Evolutionary conservation across 139 green algal species (phyloP).

Genomic region (Chlorella sp.): DNA sequence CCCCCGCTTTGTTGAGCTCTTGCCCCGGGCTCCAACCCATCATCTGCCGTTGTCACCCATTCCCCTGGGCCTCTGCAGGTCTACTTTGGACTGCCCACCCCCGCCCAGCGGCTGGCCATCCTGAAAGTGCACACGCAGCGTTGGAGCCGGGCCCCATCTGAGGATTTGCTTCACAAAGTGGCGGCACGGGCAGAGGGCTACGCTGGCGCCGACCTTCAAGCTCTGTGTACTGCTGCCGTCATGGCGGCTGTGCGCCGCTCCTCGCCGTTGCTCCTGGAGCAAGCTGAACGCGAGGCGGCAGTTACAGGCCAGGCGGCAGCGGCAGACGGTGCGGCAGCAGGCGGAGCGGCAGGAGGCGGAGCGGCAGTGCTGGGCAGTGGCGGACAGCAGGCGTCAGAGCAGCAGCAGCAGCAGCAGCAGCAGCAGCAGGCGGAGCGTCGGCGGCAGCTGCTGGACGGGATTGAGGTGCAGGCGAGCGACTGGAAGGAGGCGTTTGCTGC

Average conservation of each 20-base stretch:
- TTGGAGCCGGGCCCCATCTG: conserved; percentile 52
- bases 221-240: conserved; percentile 65
- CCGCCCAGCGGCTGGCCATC: conserved; percentile 55
- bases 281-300: conserved; percentile 18
- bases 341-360: background rate
- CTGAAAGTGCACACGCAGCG: conserved; percentile 53
- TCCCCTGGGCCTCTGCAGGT: background rate
- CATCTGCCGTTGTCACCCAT: background rate
- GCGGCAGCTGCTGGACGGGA: conserved; percentile 5
- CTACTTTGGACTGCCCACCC: conserved; percentile 41
- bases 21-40: no score
- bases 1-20: no score
- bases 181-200: conserved; percentile 68
- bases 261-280: conserved; percentile 33
- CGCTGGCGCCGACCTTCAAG: conserved; percentile 80
- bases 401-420: conserved; percentile 10
- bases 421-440: conserved; percentile 28
- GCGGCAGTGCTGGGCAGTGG: background rate
- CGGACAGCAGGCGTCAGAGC: background rate
- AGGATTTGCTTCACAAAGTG: conserved; percentile 47
- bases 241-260: conserved; percentile 60
- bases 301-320: background rate
- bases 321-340: background rate
- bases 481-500: conserved; percentile 64
- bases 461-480: conserved; percentile 49